Percentiles rank a stretch among this genome's conserved stretches.
Conservation (phyloP, 2,329 filamentous ascomycete species). For the Diplodia mutila region DNA sequence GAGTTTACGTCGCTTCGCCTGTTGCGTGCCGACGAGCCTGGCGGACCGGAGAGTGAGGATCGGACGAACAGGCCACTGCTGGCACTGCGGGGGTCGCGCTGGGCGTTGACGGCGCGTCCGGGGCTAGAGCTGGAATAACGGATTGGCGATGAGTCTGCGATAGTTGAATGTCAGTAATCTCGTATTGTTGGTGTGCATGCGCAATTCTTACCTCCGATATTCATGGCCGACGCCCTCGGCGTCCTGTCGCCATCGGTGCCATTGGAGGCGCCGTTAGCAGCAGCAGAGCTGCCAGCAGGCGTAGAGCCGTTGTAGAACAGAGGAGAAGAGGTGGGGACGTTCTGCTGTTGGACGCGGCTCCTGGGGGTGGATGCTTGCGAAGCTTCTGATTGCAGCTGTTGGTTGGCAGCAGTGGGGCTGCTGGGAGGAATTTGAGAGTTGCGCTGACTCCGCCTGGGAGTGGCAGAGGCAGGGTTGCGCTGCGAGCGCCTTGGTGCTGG, state of each 20-base stretch:
- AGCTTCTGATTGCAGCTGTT: conserved; percentile 49
- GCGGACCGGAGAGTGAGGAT: conserved; percentile 48
- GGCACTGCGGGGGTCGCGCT: conserved; percentile 73
- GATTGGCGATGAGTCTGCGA: conserved; percentile 85
- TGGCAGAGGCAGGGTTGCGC: conserved; percentile 59
- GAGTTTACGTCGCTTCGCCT: conserved; percentile 87
- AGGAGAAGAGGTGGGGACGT: conserved; percentile 72
- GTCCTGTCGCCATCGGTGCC: conserved; percentile 67
- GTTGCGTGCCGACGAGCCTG: conserved; percentile 60
- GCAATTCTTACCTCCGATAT: conserved; percentile 62
- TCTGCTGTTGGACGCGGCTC: conserved; percentile 50
- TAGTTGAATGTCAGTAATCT: conserved; percentile 28
- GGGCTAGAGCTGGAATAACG: conserved; percentile 90
- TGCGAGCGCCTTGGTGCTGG: conserved; percentile 59
- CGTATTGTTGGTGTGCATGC: not conserved
- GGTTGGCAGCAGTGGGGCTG: conserved; percentile 52
- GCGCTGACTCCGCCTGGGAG: conserved; percentile 57
- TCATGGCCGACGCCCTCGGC: conserved; percentile 66
- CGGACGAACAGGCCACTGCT: conserved; percentile 86
- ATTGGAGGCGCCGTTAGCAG: conserved; percentile 45
- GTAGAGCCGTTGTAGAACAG: conserved; percentile 66
- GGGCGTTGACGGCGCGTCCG: conserved; percentile 60
- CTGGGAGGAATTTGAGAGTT: conserved; percentile 60
- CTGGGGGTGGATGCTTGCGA: conserved; percentile 45
- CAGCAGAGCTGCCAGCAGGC: conserved; percentile 28